Conservation (phyloP, 805 yeast species). For the Metschnikowia vanudenii region DNA sequence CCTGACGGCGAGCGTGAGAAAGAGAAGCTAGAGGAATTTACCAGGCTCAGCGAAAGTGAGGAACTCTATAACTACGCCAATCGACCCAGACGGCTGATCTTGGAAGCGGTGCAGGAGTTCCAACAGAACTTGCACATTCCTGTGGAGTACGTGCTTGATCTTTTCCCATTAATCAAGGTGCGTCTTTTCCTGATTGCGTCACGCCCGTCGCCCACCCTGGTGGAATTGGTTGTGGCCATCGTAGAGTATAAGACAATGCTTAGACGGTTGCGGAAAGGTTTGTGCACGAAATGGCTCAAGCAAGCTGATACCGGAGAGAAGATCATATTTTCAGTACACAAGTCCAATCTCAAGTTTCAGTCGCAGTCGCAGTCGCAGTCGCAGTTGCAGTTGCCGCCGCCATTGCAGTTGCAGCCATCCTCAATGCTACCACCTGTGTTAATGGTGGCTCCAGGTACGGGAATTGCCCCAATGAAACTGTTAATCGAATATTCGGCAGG, state of each 20-base stretch:
- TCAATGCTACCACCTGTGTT: constrained; percentile 60
- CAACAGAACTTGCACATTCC: constrained; percentile 70
- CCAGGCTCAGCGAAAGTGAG: constrained; percentile 68
- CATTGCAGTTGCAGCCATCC: neutral
- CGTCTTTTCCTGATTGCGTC: constrained; percentile 86
- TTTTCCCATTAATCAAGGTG: constrained; percentile 77
- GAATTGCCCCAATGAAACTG: constrained; percentile 89
- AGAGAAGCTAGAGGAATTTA: constrained; percentile 75
- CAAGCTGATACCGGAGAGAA: constrained; percentile 46
- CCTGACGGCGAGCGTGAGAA: constrained; percentile 70
- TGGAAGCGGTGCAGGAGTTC: constrained; percentile 84
- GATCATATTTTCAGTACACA: constrained; percentile 51
- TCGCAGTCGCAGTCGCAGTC: neutral
- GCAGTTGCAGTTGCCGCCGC: too few relatives aligned
- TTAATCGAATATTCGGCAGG: constrained; percentile 47
- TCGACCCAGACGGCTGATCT: constrained; percentile 82
- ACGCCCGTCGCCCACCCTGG: constrained; percentile 32
- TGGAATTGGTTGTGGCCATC: constrained; percentile 77
- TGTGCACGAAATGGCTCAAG: constrained; percentile 77
- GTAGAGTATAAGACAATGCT: constrained; percentile 86
- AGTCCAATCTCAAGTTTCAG: constrained; percentile 41
- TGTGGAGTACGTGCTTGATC: constrained; percentile 67
- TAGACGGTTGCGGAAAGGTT: constrained; percentile 71
- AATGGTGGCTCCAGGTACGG: constrained; percentile 92
- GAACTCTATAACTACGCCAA: constrained; percentile 90